phyloP scores from a whole-genome alignment of 164 flowering plant genomes.

The Vitis rupestris region DNA sequence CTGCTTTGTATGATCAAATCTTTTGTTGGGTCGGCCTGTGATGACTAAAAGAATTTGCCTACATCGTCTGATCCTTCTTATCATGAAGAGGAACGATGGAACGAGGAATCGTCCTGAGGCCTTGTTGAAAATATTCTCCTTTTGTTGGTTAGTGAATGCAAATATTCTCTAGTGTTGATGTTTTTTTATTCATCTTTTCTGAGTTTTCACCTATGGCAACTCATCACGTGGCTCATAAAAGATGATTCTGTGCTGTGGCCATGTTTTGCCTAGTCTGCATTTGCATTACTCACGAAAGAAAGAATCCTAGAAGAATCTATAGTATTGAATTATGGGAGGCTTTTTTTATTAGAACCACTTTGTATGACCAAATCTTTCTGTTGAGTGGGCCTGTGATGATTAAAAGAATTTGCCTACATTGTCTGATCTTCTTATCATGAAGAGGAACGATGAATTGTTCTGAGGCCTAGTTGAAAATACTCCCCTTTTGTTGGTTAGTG shows the following conservation, averaged over 20 bases:
- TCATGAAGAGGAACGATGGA: background rate
- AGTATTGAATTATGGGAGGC: background rate
- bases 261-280: background rate
- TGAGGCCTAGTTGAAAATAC: no score
- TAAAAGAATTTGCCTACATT: no score
- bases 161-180: background rate
- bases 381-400: slow-evolving; percentile 13
- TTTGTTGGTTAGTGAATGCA: background rate
- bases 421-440: no score
- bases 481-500: no score
- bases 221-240: background rate
- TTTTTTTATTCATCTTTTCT: no score
- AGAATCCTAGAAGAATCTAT: no score
- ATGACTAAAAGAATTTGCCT: slow-evolving; percentile 16
- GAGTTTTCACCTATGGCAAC: no score
- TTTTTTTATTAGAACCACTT: background rate
- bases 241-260: background rate
- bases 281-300: background rate
- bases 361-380: no score
- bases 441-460: no score
- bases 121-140: background rate
- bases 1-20: no score
- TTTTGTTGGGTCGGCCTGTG: slow-evolving; percentile 3
- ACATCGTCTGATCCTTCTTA: slow-evolving; percentile 15
- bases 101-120: background rate